Evolutionary conservation across 169 alveolate species (phyloP).

Genomic region (Plasmodium cynomolgi): DNA sequence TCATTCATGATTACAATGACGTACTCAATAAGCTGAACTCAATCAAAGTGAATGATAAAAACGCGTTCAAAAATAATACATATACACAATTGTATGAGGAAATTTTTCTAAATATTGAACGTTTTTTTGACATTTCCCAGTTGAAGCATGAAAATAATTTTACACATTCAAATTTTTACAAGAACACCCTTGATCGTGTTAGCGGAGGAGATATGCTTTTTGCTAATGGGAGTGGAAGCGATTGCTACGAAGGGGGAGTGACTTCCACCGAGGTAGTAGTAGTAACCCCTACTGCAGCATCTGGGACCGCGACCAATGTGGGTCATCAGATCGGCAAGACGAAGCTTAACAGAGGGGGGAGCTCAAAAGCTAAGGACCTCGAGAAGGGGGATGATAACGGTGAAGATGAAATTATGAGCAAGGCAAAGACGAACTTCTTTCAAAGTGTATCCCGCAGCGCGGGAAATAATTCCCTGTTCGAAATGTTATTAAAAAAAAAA

Average conservation of each 20-base stretch:
- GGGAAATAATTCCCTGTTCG: slow-evolving; percentile 4
- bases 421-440: slow-evolving; percentile 14
- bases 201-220: not conserved
- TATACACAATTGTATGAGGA: slow-evolving; percentile 54
- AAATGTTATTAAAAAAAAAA: slow-evolving; percentile 14
- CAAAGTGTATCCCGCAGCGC: slow-evolving; percentile 47
- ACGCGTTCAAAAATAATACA: slow-evolving; percentile 17
- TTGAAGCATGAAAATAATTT: slow-evolving; percentile 52
- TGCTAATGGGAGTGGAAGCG: not conserved
- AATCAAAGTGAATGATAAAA: slow-evolving; percentile 42
- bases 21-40: slow-evolving; percentile 23
- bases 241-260: too few relatives aligned
- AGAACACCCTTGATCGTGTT: slow-evolving; percentile 3
- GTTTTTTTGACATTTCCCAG: slow-evolving; percentile 39
- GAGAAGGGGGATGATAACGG: not conserved
- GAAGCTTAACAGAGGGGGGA: not conserved
- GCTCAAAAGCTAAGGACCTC: not conserved
- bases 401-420: not conserved
- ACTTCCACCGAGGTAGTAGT: not conserved
- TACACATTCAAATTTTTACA: slow-evolving; percentile 59
- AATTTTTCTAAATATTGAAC: slow-evolving; percentile 28
- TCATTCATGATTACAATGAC: slow-evolving; percentile 37
- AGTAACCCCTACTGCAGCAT: not conserved
- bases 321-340: not conserved
- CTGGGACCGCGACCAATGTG: not conserved